These are phyloP conservation scores for Trametes coccinea DNA, from an alignment of 768 basidiomycete genomes.

Conservation along the genomic window DNA sequence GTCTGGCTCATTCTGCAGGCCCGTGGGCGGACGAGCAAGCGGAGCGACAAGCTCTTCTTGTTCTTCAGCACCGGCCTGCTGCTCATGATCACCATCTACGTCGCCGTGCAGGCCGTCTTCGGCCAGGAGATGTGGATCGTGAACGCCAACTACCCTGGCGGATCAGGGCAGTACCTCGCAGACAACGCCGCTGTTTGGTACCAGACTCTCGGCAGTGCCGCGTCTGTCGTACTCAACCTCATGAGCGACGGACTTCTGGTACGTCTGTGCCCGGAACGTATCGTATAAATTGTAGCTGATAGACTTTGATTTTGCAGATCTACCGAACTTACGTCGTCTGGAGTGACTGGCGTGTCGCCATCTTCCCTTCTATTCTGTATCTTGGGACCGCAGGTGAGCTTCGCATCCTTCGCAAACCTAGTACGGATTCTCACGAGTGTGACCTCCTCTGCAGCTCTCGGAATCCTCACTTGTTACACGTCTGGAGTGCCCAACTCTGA, in stretches of 20 bases:
- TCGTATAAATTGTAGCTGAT: not conserved
- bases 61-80: slow-evolving; percentile 30
- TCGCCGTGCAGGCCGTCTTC: slow-evolving; percentile 32
- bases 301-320: slow-evolving; percentile 29
- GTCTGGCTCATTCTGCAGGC: slow-evolving; percentile 17
- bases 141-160: slow-evolving; percentile 37
- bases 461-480: slow-evolving; percentile 12
- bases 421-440: not conserved
- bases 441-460: slow-evolving; percentile 4
- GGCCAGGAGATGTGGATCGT: slow-evolving; percentile 41
- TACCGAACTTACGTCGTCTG: slow-evolving; percentile 41
- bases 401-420: no score
- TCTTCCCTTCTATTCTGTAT: slow-evolving; percentile 17
- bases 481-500: slow-evolving; percentile 12
- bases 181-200: slow-evolving; percentile 32
- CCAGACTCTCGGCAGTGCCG: slow-evolving; percentile 32
- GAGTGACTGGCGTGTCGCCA: slow-evolving; percentile 14
- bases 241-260: slow-evolving; percentile 44
- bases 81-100: slow-evolving; percentile 35
- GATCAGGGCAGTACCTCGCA: slow-evolving; percentile 36
- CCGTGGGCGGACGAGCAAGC: not conserved
- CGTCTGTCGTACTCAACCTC: slow-evolving; percentile 33
- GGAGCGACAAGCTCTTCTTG: slow-evolving; percentile 9
- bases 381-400: not conserved
- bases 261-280: not conserved